A percentile compares a stretch with the other conserved stretches of the same genome.
These are phyloP conservation scores for Hypoxylon sp. DNA, from an alignment of 2,329 filamentous ascomycete genomes.

Conservation along the genomic window DNA sequence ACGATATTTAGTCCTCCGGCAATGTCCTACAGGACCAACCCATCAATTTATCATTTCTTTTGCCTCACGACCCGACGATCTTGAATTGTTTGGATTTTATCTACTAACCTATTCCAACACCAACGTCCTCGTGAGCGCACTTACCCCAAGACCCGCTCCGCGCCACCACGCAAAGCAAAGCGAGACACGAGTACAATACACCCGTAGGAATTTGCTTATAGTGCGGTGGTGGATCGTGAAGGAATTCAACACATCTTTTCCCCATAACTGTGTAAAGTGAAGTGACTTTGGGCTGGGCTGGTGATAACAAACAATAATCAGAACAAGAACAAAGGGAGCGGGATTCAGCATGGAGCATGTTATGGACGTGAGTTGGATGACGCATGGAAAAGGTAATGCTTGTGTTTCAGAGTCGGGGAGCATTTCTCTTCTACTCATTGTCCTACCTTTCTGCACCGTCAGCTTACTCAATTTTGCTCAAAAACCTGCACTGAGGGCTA, in stretches of 20 bases:
- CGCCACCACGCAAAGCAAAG: constrained; percentile 29
- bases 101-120: constrained; percentile 25
- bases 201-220: constrained; percentile 30
- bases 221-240: background rate
- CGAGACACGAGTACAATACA: constrained; percentile 20
- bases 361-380: constrained; percentile 92
- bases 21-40: constrained; percentile 18
- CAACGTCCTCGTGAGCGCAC: constrained; percentile 28
- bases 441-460: background rate
- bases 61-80: constrained; percentile 15
- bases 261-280: constrained; percentile 2
- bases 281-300: constrained; percentile 16
- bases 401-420: constrained; percentile 18
- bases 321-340: constrained; percentile 12
- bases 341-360: constrained; percentile 78
- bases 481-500: constrained; percentile 28
- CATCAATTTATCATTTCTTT: constrained; percentile 24
- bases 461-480: background rate
- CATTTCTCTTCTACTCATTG: constrained; percentile 1
- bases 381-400: constrained; percentile 82
- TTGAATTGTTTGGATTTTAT: constrained; percentile 29
- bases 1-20: constrained; percentile 1
- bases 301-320: constrained; percentile 15
- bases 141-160: constrained; percentile 42
- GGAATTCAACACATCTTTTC: constrained; percentile 6